Base-by-base conservation (phyloP, 257 asterid genomes). In the Gynochthodes officinalis region DNA sequence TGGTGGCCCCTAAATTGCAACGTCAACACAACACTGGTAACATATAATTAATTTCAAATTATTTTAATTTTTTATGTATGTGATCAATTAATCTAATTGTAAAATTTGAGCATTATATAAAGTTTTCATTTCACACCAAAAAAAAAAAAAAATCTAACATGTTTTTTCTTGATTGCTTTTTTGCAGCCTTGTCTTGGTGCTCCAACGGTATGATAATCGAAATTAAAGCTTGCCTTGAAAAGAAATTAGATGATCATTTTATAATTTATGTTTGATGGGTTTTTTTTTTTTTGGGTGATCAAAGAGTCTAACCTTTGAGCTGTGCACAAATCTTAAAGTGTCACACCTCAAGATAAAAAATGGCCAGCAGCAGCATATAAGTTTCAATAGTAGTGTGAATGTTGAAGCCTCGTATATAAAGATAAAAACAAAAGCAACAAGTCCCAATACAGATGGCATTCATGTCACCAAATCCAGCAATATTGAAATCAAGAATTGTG, bases 1-100 rank as follows among this genome's bases (percentile, higher is more conserved):
- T 93, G 98, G 98, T 93, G 98, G 98, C 80, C 82, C 23, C 79
- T 71, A 63, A 88, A 96, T 55, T 93, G 98, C 84, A 93, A 83
- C 73, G 75, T 84, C 65, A 85, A 87, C 82, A 80, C 85, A 75
- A 80, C 73, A 30, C 53, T 61, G 82, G 96, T 90, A 3, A 11
- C 33, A 55, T 32, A 23, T 7, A 39, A 7, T 39, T 39, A 39
- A 37, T 39, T 27, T 10, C 42, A 8, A 37, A 1, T 55, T 5
- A 70, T 27, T 70, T 12, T 28, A 21, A 16, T 37, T 18, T 58
- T 7, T 52, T 7, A 4, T 39, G 43, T 7, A 3, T 39, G 4
- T 4, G 43, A 39, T 39, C 43, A 4, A n/a, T n/a, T n/a, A n/a
- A n/a, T n/a, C n/a, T n/a, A n/a, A n/a, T n/a, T n/a, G n/a, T n/a